Conservation (phyloP, 306 rosid species). For the Citrullus amarus region DNA sequence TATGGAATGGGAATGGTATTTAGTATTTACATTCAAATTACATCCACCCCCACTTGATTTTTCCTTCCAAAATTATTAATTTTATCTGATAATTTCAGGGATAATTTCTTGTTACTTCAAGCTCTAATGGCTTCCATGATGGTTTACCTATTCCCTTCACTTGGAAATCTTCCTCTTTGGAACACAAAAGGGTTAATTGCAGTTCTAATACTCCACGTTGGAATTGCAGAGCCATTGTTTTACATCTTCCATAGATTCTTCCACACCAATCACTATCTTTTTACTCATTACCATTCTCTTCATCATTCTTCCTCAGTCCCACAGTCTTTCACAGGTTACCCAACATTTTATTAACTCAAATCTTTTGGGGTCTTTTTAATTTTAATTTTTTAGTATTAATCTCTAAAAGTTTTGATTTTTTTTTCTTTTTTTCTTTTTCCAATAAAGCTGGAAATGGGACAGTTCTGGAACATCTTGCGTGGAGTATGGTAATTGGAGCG, state of each 20-base stretch:
- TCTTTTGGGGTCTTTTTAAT: neutral
- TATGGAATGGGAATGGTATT: conserved; percentile 79
- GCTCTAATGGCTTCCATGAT: conserved; percentile 34
- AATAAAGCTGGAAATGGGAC: conserved; percentile 63
- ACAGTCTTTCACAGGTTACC: conserved; percentile 45
- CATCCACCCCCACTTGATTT: neutral
- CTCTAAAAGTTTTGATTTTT: neutral
- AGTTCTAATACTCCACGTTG: conserved; percentile 50
- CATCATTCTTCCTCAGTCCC: conserved; percentile 82
- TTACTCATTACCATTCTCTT: conserved; percentile 53
- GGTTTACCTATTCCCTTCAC: conserved; percentile 33
- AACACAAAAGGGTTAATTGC: conserved; percentile 46
- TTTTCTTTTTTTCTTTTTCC: neutral
- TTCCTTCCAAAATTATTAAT: neutral
- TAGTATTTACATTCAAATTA: neutral
- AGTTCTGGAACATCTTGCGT: conserved; percentile 50
- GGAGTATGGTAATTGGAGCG: conserved; percentile 43
- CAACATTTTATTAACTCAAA: neutral
- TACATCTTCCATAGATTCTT: conserved; percentile 55
- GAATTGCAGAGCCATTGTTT: conserved; percentile 75
- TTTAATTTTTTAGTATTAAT: neutral
- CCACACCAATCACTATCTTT: conserved; percentile 35
- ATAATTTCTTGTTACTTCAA: conserved; percentile 79
- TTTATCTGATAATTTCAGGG: conserved; percentile 31
- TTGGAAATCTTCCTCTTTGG: conserved; percentile 57